Percentiles rank a stretch among this genome's conserved stretches.
These are phyloP conservation scores for Talaromyces piceae DNA, from an alignment of 2,329 filamentous ascomycete species.

Conservation along the genomic window DNA sequence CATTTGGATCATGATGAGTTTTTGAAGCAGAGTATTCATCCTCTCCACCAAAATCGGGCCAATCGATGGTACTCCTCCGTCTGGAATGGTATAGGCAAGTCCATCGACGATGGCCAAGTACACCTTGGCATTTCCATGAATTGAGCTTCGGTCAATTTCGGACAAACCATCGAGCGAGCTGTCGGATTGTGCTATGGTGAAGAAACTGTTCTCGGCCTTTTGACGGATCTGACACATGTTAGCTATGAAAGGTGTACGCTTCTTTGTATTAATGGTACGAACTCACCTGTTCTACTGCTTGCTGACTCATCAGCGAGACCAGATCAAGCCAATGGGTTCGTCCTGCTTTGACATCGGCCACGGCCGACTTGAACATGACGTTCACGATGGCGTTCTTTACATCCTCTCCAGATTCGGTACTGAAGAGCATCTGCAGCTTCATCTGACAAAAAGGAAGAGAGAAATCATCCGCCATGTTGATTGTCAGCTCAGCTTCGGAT, in stretches of 20 bases:
- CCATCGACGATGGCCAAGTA: conserved; percentile 35
- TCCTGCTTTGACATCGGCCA: conserved; percentile 27
- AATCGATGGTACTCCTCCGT: conserved; percentile 24
- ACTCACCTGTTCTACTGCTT: conserved; percentile 29
- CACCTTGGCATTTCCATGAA: conserved; percentile 27
- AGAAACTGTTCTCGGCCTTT: conserved; percentile 34
- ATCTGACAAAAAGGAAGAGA: conserved; percentile 37
- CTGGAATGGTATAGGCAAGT: conserved; percentile 30
- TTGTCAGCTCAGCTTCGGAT: conserved; percentile 27
- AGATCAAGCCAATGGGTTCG: conserved; percentile 34
- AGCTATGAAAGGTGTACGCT: too few species aligned
- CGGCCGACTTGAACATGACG: conserved; percentile 33
- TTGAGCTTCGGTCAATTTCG: conserved; percentile 12
- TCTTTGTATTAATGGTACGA: too few species aligned
- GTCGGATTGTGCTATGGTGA: conserved; percentile 28
- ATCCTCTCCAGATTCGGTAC: conserved; percentile 20
- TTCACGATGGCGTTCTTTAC: conserved; percentile 29
- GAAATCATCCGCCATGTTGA: conserved; percentile 33
- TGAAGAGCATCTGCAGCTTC: conserved; percentile 35
- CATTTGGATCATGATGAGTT: conserved; percentile 24
- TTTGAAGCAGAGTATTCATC: conserved; percentile 33
- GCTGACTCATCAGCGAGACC: conserved; percentile 30
- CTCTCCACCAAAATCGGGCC: conserved; percentile 32
- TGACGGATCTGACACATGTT: conserved; percentile 28
- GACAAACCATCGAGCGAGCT: conserved; percentile 13